phyloP scores from a whole-genome alignment of 257 asterid genomes.

The Rubia yunnanensis region DNA sequence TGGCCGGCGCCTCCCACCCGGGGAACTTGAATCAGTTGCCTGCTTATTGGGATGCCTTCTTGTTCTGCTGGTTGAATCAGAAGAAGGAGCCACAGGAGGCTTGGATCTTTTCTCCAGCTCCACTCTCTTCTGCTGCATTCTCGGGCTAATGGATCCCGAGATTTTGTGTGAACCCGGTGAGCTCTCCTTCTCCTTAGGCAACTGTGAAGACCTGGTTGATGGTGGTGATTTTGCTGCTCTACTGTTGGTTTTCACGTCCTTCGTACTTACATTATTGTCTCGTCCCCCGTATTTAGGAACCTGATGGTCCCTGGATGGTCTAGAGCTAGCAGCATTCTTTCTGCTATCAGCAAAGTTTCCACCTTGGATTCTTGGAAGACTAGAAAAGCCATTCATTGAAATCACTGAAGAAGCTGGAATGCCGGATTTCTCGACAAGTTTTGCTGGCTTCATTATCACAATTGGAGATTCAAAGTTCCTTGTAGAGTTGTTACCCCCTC shows the following conservation, averaged over 20 bases:
- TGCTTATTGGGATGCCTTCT: constrained; percentile 54
- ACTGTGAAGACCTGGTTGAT: constrained; percentile 38
- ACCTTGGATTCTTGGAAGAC: constrained; percentile 30
- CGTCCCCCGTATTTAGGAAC: constrained; percentile 23
- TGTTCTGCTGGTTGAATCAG: constrained; percentile 30
- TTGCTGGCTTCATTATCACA: constrained; percentile 90
- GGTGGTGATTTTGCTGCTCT: constrained; percentile 29
- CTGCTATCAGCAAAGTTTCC: constrained; percentile 25
- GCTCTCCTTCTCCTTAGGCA: constrained; percentile 37
- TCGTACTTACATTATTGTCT: constrained; percentile 29
- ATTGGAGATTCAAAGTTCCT: constrained; percentile 56
- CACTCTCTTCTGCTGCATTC: constrained; percentile 57
- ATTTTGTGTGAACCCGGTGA: constrained; percentile 28
- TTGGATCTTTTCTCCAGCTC: constrained; percentile 61
- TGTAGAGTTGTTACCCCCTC: constrained; percentile 23
- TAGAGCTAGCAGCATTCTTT: constrained; percentile 25
- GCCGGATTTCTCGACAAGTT: constrained; percentile 54
- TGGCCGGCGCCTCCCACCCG: constrained; percentile 67
- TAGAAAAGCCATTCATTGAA: constrained; percentile 37
- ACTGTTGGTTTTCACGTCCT: constrained; percentile 25
- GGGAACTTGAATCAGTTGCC: constrained; percentile 46
- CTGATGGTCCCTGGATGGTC: constrained; percentile 24
- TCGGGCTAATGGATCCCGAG: constrained; percentile 64
- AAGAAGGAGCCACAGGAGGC: constrained; percentile 63
- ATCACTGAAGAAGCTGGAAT: constrained; percentile 52